Evolutionary conservation across 192 early-diverging fungal genomes (phyloP).

Genomic region (Thamnidium elegans): DNA sequence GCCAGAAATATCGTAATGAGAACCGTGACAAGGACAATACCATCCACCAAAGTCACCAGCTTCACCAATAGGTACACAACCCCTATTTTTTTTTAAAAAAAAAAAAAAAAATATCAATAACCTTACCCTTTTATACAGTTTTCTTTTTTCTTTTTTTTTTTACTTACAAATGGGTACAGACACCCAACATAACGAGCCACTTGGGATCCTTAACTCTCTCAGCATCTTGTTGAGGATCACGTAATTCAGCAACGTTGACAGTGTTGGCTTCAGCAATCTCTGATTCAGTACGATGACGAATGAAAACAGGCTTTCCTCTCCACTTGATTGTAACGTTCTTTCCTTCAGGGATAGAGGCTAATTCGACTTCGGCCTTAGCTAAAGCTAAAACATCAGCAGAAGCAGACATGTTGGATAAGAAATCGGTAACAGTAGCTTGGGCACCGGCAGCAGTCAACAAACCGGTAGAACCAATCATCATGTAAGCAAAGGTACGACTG

Average conservation of each 20-base stretch:
- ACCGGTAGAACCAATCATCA: constrained; percentile 90
- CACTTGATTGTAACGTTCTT: constrained; percentile 98
- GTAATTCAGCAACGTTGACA: constrained; percentile 76
- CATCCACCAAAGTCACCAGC: constrained; percentile 98
- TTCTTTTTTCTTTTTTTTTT: neutral
- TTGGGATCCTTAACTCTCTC: constrained; percentile 88
- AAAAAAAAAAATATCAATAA: constrained; percentile 15
- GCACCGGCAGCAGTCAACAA: constrained; percentile 79
- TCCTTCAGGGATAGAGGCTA: constrained; percentile 89
- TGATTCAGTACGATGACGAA: constrained; percentile 91
- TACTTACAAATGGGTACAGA: constrained; percentile 51
- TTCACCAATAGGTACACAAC: constrained; percentile 97
- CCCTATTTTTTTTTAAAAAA: constrained; percentile 50
- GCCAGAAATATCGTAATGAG: constrained; percentile 98
- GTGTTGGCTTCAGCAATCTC: constrained; percentile 93
- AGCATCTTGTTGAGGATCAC: constrained; percentile 90
- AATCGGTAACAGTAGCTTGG: constrained; percentile 87
- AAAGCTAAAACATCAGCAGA: constrained; percentile 98
- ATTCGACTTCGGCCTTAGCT: constrained; percentile 96
- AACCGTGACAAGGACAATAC: constrained; percentile 99
- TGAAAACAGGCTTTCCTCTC: constrained; percentile 98
- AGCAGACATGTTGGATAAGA: constrained; percentile 83
- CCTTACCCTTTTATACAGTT: too few species aligned
- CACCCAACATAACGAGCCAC: constrained; percentile 95
- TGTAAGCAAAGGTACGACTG: constrained; percentile 84